phyloP scores from a whole-genome alignment of 2,329 filamentous ascomycete genomes.

The Stagonosporopsis vannaccii region DNA sequence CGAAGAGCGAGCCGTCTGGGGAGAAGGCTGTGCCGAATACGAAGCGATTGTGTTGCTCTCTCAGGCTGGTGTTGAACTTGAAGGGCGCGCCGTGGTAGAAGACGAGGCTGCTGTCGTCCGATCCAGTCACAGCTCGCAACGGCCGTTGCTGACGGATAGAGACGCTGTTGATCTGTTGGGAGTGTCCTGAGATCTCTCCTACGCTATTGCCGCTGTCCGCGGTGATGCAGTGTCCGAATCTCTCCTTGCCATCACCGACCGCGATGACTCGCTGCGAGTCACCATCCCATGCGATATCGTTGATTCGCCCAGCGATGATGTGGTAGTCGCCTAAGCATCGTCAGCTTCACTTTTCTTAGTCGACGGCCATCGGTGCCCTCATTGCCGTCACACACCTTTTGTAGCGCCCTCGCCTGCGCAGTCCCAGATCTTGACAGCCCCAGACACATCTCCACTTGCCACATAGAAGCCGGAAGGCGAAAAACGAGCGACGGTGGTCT shows the following conservation, averaged over 20 bases:
- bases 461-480: constrained; percentile 94
- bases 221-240: constrained; percentile 92
- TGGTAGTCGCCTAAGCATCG: constrained; percentile 75
- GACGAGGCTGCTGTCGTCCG: constrained; percentile 86
- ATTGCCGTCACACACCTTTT: constrained; percentile 62
- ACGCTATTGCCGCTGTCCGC: constrained; percentile 92
- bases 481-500: constrained; percentile 92
- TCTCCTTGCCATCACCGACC: constrained; percentile 92
- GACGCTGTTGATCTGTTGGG: constrained; percentile 87
- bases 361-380: neutral
- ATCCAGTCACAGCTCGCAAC: constrained; percentile 88
- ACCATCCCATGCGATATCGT: constrained; percentile 96
- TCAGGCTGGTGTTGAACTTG: constrained; percentile 88
- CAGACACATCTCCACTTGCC: constrained; percentile 86
- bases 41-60: constrained; percentile 84
- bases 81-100: constrained; percentile 95
- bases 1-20: constrained; percentile 80
- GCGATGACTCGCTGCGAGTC: constrained; percentile 97
- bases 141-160: constrained; percentile 89
- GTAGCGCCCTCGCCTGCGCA: constrained; percentile 83
- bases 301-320: constrained; percentile 93
- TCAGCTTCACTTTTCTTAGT: constrained; percentile 34
- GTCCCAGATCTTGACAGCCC: constrained; percentile 91
- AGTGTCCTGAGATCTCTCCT: constrained; percentile 92
- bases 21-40: constrained; percentile 89